Evolutionary conservation across 441 rosid species (phyloP).

Genomic region (Mallotus repandus): DNA sequence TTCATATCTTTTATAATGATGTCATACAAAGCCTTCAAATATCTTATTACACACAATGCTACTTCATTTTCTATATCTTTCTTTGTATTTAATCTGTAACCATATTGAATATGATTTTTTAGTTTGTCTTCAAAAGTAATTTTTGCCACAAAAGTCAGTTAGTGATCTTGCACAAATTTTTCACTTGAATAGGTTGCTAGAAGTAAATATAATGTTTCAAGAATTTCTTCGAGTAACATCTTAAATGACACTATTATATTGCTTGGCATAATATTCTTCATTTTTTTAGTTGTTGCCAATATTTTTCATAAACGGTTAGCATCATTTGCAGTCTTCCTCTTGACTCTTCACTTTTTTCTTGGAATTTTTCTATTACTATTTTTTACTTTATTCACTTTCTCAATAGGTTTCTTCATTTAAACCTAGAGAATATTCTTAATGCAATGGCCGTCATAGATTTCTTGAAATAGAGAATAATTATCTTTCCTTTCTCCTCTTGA

Average conservation of each 20-base stretch:
- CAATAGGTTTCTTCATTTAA: too few species aligned
- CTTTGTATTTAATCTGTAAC: background rate
- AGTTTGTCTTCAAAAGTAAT: background rate
- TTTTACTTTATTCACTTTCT: too few species aligned
- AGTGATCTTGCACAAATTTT: background rate
- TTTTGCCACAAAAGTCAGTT: background rate
- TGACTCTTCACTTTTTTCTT: too few species aligned
- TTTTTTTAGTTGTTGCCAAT: background rate
- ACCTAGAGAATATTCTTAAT: too few species aligned
- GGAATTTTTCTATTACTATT: too few species aligned
- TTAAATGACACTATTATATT: background rate
- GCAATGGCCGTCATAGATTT: too few species aligned
- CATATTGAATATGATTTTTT: background rate
- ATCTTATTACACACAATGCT: too few species aligned
- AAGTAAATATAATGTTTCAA: background rate
- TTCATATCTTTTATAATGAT: too few species aligned
- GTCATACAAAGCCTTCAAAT: background rate
- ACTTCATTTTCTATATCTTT: background rate
- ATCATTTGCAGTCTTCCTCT: too few species aligned
- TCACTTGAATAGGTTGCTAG: background rate
- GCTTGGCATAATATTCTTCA: background rate
- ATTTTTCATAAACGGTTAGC: background rate
- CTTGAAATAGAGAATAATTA: too few species aligned
- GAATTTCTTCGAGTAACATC: background rate
- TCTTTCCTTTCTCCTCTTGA: too few species aligned